phyloP scores from a whole-genome alignment of 306 rosid species.

The Dicorynia guianensis region DNA sequence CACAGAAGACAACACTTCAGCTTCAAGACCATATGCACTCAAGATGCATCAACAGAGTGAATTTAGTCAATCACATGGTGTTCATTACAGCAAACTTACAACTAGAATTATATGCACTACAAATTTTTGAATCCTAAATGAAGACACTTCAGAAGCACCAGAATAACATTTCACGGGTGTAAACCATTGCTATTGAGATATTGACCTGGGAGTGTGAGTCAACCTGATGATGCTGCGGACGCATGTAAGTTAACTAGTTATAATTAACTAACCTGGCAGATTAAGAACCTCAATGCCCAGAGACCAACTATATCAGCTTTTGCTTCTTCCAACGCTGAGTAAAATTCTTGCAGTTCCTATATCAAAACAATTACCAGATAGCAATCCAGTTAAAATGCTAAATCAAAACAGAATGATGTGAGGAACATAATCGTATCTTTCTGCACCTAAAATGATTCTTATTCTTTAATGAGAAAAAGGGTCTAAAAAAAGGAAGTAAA shows the following conservation, averaged over 20 bases:
- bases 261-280: conserved; percentile 61
- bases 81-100: too few relatives aligned
- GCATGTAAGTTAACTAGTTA: background rate
- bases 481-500: too few relatives aligned
- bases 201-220: background rate
- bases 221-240: background rate
- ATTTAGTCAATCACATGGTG: background rate
- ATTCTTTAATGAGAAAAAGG: background rate
- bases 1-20: background rate
- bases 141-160: conserved; percentile 13
- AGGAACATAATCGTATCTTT: conserved; percentile 1
- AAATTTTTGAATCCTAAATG: background rate
- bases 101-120: background rate
- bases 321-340: conserved; percentile 96
- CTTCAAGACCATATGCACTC: background rate
- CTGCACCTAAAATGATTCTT: background rate
- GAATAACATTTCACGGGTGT: background rate
- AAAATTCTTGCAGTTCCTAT: conserved; percentile 93
- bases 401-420: conserved; percentile 18
- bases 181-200: conserved; percentile 25
- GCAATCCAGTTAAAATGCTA: conserved; percentile 3
- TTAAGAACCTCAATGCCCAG: conserved; percentile 85
- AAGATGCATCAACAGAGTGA: background rate
- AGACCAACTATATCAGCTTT: conserved; percentile 98
- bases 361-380: conserved; percentile 40